Percentiles rank a stretch among this genome's conserved stretches.
Conservation (phyloP, 768 basidiomycete species). For the Panaeolus cyanescens region DNA sequence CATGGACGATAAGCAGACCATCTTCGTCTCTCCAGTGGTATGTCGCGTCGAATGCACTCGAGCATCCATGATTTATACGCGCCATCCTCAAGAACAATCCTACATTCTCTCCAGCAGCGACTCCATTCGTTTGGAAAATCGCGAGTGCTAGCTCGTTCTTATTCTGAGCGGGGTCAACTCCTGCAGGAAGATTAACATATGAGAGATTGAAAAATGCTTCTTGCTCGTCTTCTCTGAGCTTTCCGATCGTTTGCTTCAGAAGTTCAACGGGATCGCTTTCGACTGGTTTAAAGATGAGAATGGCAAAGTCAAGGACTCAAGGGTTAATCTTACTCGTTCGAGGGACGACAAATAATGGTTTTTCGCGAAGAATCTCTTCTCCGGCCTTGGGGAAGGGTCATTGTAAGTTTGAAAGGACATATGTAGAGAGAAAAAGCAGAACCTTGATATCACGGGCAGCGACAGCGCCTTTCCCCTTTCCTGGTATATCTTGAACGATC, state of each 20-base stretch:
- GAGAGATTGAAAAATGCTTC: slow-evolving; percentile 56
- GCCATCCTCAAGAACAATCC: slow-evolving; percentile 73
- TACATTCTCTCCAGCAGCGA: slow-evolving; percentile 50
- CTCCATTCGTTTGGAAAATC: slow-evolving; percentile 69
- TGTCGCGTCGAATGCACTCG: slow-evolving; percentile 65
- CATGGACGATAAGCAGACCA: slow-evolving; percentile 53
- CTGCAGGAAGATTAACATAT: slow-evolving; percentile 51
- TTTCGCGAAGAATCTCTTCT: slow-evolving; percentile 57
- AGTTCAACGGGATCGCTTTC: neutral
- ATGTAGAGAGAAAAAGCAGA: slow-evolving; percentile 6
- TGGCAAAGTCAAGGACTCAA: neutral
- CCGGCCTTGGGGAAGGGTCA: slow-evolving; percentile 46
- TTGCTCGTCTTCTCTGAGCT: slow-evolving; percentile 21
- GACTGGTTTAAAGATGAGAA: slow-evolving; percentile 29
- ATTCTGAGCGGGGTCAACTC: slow-evolving; percentile 36
- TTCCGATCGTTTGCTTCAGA: neutral
- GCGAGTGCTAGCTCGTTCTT: slow-evolving; percentile 55
- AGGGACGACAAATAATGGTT: slow-evolving; percentile 56
- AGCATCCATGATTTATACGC: slow-evolving; percentile 69
- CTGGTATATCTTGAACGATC: slow-evolving; percentile 49
- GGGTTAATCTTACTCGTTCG: slow-evolving; percentile 42
- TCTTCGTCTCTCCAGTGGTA: slow-evolving; percentile 61
- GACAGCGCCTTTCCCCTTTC: slow-evolving; percentile 56
- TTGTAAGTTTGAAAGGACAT: neutral
- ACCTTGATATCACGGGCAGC: slow-evolving; percentile 55